Percentiles rank a stretch among this genome's conserved stretches.
These are phyloP conservation scores for Pichia sp. DNA, from an alignment of 1,139 yeast species.

Conservation along the genomic window DNA sequence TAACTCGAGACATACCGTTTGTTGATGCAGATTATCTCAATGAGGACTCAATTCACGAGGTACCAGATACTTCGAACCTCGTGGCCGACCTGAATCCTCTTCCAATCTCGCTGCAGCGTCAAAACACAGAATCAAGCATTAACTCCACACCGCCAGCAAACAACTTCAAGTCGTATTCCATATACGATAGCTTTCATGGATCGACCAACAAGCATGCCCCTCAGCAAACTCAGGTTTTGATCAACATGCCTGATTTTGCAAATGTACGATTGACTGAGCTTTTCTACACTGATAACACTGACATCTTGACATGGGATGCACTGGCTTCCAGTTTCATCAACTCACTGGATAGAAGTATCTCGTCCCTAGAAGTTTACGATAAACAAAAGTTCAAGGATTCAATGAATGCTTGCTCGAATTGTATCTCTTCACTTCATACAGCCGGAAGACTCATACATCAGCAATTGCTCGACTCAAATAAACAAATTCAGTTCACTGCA, in stretches of 20 bases:
- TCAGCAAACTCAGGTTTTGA: constrained; percentile 3
- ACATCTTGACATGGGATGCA: constrained; percentile 56
- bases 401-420: constrained; percentile 47
- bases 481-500: constrained; percentile 43
- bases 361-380: constrained; percentile 47
- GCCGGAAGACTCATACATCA: constrained; percentile 50
- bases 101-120: constrained; percentile 15
- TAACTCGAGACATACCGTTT: constrained; percentile 54
- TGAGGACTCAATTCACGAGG: constrained; percentile 31
- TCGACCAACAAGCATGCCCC: not conserved
- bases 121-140: constrained; percentile 4
- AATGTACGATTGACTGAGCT: constrained; percentile 12
- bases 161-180: not conserved
- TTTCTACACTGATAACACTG: constrained; percentile 52
- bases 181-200: not conserved
- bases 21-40: constrained; percentile 36
- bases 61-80: constrained; percentile 23
- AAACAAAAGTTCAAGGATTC: constrained; percentile 49
- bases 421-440: constrained; percentile 45
- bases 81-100: constrained; percentile 19
- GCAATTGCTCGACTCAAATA: constrained; percentile 44
- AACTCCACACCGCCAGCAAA: not conserved
- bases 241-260: constrained; percentile 9
- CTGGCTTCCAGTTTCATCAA: constrained; percentile 44
- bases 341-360: constrained; percentile 44